A percentile compares a stretch with the other conserved stretches of the same genome.
Evolutionary conservation across 306 rosid genomes (phyloP).

Genomic region (Vigna mungo): DNA sequence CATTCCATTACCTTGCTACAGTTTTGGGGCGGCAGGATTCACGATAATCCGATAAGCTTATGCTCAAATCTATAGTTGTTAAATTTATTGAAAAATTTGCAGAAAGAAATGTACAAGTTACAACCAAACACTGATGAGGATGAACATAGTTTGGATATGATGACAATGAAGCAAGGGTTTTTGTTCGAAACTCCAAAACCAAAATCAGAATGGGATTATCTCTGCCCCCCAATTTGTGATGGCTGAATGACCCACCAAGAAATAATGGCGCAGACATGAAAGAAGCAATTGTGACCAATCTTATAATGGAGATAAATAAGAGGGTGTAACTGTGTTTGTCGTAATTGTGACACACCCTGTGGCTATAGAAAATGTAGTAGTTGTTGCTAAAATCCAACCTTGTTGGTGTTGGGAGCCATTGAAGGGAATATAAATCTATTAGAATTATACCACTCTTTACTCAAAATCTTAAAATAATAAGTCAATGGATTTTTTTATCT

Average conservation of each 20-base stretch:
- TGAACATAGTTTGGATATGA: conserved; percentile 36
- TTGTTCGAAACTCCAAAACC: conserved; percentile 52
- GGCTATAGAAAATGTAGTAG: conserved; percentile 15
- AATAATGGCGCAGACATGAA: conserved; percentile 44
- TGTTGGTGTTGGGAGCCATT: conserved; percentile 17
- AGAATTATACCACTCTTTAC: too few species aligned
- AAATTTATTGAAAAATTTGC: neutral
- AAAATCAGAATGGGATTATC: conserved; percentile 47
- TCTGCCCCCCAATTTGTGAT: conserved; percentile 50
- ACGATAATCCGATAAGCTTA: neutral
- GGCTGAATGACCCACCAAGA: conserved; percentile 49
- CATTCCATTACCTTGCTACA: conserved; percentile 32
- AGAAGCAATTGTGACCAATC: conserved; percentile 39
- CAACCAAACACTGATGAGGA: neutral
- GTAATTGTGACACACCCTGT: conserved; percentile 43
- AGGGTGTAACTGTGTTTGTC: conserved; percentile 48
- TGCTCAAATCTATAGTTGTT: neutral
- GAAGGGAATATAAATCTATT: too few species aligned
- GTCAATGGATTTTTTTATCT: too few species aligned
- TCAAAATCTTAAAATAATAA: too few species aligned
- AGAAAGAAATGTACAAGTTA: neutral
- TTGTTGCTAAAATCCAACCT: conserved; percentile 44
- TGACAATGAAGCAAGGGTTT: conserved; percentile 25
- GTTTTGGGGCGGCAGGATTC: neutral
- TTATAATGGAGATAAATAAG: conserved; percentile 41